Evolutionary conservation across 2,329 filamentous ascomycete genomes (phyloP), one percentile per base, ranked within the genome.

Genomic region (Calonectria leucothoes): DNA sequence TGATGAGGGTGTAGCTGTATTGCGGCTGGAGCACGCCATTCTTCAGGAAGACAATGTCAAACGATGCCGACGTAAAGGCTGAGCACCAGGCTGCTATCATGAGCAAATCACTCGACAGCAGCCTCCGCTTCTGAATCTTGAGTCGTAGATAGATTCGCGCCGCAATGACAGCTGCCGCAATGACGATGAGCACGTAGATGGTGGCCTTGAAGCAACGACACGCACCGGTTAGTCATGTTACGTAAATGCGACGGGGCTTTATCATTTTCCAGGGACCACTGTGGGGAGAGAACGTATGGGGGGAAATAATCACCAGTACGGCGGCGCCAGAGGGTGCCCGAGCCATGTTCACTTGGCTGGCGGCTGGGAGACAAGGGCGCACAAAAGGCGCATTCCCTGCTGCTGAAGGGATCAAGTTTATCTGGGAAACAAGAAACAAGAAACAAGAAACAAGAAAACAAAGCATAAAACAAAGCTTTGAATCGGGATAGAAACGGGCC

Each of bases 71-170:
- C 1, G 35, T 61, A 15, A 39, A 25, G 7, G 55, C 55, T 6
- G 55, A 61, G 11, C 55, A 61, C 55, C 55, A 61, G 23, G 55
- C 55, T 39, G 55, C 55, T 39, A 61, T 39, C 55, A 61, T 61
- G 35, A 61, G 55, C 23, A 39, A 27, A 27, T 61, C 55, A 11
- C 55, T 61, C 0, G 33, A 61, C 25, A 61, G 23, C 23, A 61
- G 55, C 23, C 23, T 61, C 33, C 55, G 55, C 23, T 37, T 39
- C 33, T 61, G 55, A 15, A 61, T 61, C 33, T 29, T 27, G 35
- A 61, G 6, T 20, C 55, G 55, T 2, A 61, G 55, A 15, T 61
- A 61, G 55, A 61, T 61, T 25, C 55, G 33, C n/a, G 55, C 55
- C 6, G 33, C 55, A 17, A 61, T 61, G 55, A 61, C 55, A 25